Conservation (phyloP, 495 filamentous ascomycete genomes). For the Collariella sp. region DNA sequence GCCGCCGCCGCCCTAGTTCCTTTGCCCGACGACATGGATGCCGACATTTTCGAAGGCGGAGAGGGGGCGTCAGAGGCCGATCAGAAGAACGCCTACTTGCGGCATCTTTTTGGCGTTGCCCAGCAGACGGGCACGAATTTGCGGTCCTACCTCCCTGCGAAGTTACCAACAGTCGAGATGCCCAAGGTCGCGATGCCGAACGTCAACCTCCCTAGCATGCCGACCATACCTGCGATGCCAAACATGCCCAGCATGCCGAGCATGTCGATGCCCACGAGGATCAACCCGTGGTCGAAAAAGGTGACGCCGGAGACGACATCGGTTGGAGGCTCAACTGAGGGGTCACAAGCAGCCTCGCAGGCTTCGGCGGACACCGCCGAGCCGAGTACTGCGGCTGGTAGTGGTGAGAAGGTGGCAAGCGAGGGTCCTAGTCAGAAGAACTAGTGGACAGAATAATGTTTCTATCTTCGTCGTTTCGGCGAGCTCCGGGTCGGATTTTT, state of each 20-base stretch:
- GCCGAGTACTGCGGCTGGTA: background rate
- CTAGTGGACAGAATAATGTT: background rate
- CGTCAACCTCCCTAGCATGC: constrained; percentile 8
- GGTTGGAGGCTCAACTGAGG: background rate
- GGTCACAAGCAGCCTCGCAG: background rate
- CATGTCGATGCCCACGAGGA: constrained; percentile 17
- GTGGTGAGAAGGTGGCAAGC: background rate
- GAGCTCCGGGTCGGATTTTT: too few species aligned
- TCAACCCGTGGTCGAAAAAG: constrained; percentile 15
- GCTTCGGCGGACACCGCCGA: background rate
- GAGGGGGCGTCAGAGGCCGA: constrained; percentile 1
- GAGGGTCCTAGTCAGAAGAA: background rate
- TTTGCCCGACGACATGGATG: constrained; percentile 30
- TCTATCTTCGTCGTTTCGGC: too few species aligned
- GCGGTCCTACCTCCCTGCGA: constrained; percentile 35
- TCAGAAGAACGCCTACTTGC: constrained; percentile 34
- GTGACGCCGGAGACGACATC: background rate
- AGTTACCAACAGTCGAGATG: constrained; percentile 31
- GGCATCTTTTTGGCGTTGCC: constrained; percentile 40
- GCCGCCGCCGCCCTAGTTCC: constrained; percentile 38
- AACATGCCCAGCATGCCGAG: constrained; percentile 17
- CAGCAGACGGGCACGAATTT: constrained; percentile 34
- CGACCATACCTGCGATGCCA: constrained; percentile 15
- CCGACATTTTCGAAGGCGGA: background rate
- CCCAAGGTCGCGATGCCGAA: constrained; percentile 23